Conservation (phyloP, 2,329 filamentous ascomycete species). For the Bipolaris bicolor region DNA sequence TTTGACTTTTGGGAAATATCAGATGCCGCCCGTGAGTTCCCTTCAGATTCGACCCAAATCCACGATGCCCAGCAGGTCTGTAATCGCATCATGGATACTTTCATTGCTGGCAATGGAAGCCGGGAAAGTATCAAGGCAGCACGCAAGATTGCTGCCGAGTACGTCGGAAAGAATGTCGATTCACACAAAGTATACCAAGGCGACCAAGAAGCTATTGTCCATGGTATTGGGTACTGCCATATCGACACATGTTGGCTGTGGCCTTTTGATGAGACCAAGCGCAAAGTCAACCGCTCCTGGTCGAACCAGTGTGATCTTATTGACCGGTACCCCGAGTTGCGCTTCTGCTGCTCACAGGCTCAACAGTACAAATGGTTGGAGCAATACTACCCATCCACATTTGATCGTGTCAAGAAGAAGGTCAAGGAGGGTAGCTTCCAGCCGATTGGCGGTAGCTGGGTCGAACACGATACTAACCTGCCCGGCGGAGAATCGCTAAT, state of each 20-base stretch:
- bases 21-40: conserved; percentile 91
- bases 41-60: conserved; percentile 83
- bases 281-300: conserved; percentile 95
- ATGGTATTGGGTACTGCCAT: conserved; percentile 92
- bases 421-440: conserved; percentile 91
- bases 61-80: conserved; percentile 83
- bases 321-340: conserved; percentile 91
- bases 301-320: conserved; percentile 95
- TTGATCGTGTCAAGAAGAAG: conserved; percentile 88
- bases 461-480: conserved; percentile 98
- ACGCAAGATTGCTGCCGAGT: conserved; percentile 81
- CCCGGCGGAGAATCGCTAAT: conserved; percentile 93
- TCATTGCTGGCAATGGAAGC: conserved; percentile 76
- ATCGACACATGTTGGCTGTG: conserved; percentile 99
- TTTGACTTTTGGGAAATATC: conserved; percentile 96
- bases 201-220: conserved; percentile 77
- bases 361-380: conserved; percentile 99
- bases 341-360: conserved; percentile 90
- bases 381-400: conserved; percentile 83
- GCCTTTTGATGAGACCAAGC: conserved; percentile 97
- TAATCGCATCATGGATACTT: conserved; percentile 88
- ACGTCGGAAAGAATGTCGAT: conserved; percentile 77
- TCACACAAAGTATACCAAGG: conserved; percentile 83
- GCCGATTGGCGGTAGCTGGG: conserved; percentile 96
- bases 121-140: conserved; percentile 78